A percentile compares a stretch with the other conserved stretches of the same genome.
phyloP scores from a whole-genome alignment of 208 protist species.

The Trypanosoma theileri region DNA sequence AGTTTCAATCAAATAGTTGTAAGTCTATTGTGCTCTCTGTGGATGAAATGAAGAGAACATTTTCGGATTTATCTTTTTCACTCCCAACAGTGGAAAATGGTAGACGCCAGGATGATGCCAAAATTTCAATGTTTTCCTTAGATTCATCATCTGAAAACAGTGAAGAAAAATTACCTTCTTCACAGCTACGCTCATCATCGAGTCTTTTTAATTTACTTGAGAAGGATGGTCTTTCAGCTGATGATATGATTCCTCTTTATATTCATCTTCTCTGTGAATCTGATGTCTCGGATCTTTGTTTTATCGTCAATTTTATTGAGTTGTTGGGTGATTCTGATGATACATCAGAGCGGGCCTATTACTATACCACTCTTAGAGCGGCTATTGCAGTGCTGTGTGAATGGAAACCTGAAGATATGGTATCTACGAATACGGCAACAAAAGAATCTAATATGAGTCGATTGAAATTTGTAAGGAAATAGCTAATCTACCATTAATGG shows the following conservation, averaged over 20 bases:
- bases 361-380: constrained; percentile 26
- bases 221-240: constrained; percentile 1
- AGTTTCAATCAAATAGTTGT: too few relatives aligned
- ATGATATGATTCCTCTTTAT: constrained; percentile 29
- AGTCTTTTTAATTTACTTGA: background rate
- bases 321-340: constrained; percentile 19
- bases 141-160: background rate
- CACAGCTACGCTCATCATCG: background rate
- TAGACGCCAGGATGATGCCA: background rate
- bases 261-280: constrained; percentile 26
- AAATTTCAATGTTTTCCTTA: background rate
- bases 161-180: constrained; percentile 1
- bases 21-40: too few relatives aligned
- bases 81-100: background rate
- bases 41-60: too few relatives aligned
- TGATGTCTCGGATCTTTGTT: constrained; percentile 18
- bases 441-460: background rate
- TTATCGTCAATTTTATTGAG: constrained; percentile 12
- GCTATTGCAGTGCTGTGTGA: constrained; percentile 23
- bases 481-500: background rate
- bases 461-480: background rate
- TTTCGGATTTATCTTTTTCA: background rate
- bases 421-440: background rate
- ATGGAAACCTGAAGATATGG: background rate
- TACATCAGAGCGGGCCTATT: constrained; percentile 28